Evolutionary conservation across 108 stramenopile species (phyloP).

Genomic region (Skeletonema costatum): DNA sequence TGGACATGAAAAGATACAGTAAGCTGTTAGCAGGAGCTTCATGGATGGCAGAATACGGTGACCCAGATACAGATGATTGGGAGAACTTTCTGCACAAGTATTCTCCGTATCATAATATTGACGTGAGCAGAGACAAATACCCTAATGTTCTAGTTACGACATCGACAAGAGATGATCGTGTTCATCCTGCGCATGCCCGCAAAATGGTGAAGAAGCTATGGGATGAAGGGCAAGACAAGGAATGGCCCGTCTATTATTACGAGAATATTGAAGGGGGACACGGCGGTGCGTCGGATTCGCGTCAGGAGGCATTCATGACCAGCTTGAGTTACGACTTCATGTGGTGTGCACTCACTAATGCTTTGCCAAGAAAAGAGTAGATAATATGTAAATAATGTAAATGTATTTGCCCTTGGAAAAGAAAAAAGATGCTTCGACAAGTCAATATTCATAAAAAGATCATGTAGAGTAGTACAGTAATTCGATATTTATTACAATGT

Average conservation of each 20-base stretch:
- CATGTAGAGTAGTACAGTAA: conserved; percentile 3
- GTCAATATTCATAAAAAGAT: background rate
- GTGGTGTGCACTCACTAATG: conserved; percentile 69
- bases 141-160: conserved; percentile 88
- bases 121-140: conserved; percentile 52
- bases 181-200: conserved; percentile 93
- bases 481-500: background rate
- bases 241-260: conserved; percentile 89
- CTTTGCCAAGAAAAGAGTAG: conserved; percentile 4
- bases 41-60: conserved; percentile 98
- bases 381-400: background rate
- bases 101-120: conserved; percentile 93
- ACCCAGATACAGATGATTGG: conserved; percentile 95
- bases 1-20: conserved; percentile 81
- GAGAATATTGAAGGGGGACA: conserved; percentile 96
- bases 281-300: conserved; percentile 91
- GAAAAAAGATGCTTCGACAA: too few species aligned
- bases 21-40: conserved; percentile 64
- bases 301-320: conserved; percentile 84
- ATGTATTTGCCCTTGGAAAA: too few species aligned
- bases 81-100: conserved; percentile 82
- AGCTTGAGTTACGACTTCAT: conserved; percentile 86
- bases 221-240: conserved; percentile 72
- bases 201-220: conserved; percentile 89
- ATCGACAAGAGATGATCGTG: conserved; percentile 91